Evolutionary conservation across 2,329 filamentous ascomycete genomes (phyloP), one percentile per base, ranked within the genome.

Genomic region (Fusarium sp.): DNA sequence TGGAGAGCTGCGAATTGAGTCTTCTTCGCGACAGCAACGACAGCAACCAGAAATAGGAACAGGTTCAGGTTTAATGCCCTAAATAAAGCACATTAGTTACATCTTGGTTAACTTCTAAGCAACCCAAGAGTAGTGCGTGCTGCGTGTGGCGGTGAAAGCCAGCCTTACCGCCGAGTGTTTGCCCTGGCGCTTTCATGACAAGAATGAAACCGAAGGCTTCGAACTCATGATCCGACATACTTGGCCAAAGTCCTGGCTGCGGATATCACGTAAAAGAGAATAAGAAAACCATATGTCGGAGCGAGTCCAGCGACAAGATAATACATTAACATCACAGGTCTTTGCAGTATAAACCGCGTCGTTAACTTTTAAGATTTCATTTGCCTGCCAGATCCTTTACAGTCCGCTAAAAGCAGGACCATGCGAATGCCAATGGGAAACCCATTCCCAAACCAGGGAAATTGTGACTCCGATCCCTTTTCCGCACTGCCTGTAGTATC

Each of bases 351-450:
- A 57, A 59, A 53, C 60, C 55, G 53, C 58, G 51, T 71, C 67
- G 65, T 77, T 65, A 76, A 75, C 74, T 75, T 75, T 75, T 73
- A 76, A 78, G 72, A 75, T 79, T 81, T 81, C 78, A 80, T 82
- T 81, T 78, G 79, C 80, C 77, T 76, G 73, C 71, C 78, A 79
- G 76, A 78, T 77, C 76, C 76, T 77, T 79, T 78, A 79, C 76
- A 80, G 76, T 75, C 73, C 72, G 73, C 70, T 78, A 79, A 75
- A 78, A 78, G 77, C 77, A 78, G 78, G 77, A 75, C 78, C 80
- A 80, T 80, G 79, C 77, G 80, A 79, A 79, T 81, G 79, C 78
- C 76, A 77, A 74, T 74, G 73, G 76, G 72, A 76, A 76, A 76
- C 73, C 72, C 67, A 75, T 71, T 72, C 75, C 74, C 73, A 67